Evolutionary conservation across 2,329 filamentous ascomycete genomes (phyloP).

Genomic region (Dryadomyces quercus-mongolicae): DNA sequence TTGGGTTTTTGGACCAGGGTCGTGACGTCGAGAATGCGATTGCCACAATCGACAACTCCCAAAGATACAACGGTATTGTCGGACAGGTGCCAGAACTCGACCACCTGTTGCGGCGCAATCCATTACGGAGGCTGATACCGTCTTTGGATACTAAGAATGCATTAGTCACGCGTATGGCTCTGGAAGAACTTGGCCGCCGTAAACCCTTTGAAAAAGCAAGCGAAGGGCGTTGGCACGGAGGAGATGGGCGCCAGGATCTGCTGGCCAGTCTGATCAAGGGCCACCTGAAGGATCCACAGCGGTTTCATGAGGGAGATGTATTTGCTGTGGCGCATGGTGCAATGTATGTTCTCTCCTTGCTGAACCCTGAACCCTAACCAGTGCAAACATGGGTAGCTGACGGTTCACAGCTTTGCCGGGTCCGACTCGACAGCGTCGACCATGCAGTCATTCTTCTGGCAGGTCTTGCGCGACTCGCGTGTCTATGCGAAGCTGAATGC

Average conservation of each 20-base stretch:
- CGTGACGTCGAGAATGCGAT: conserved; percentile 38
- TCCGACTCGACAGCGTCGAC: conserved; percentile 49
- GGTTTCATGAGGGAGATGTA: conserved; percentile 38
- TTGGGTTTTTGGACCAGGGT: conserved; percentile 38
- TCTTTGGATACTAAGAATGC: conserved; percentile 30
- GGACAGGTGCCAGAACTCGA: conserved; percentile 40
- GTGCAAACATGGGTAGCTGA: neutral
- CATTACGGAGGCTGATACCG: conserved; percentile 31
- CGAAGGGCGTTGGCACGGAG: conserved; percentile 24
- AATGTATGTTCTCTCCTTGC: conserved; percentile 27
- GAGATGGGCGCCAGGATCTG: conserved; percentile 35
- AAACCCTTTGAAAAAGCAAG: conserved; percentile 32
- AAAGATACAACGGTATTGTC: conserved; percentile 39
- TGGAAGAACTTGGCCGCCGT: conserved; percentile 34
- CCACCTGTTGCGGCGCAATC: conserved; percentile 33
- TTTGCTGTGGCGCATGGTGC: conserved; percentile 45
- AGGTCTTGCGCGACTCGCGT: conserved; percentile 29
- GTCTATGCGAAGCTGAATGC: conserved; percentile 26
- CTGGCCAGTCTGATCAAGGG: conserved; percentile 38
- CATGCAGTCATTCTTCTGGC: conserved; percentile 45
- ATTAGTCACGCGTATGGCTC: conserved; percentile 38
- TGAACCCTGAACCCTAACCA: too few relatives aligned
- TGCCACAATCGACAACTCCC: conserved; percentile 37
- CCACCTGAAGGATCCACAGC: conserved; percentile 34
- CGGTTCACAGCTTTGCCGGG: conserved; percentile 37